A percentile compares a stretch with the other conserved stretches of the same genome.
phyloP scores from a whole-genome alignment of 768 basidiomycete species.

The Suillus placidus region DNA sequence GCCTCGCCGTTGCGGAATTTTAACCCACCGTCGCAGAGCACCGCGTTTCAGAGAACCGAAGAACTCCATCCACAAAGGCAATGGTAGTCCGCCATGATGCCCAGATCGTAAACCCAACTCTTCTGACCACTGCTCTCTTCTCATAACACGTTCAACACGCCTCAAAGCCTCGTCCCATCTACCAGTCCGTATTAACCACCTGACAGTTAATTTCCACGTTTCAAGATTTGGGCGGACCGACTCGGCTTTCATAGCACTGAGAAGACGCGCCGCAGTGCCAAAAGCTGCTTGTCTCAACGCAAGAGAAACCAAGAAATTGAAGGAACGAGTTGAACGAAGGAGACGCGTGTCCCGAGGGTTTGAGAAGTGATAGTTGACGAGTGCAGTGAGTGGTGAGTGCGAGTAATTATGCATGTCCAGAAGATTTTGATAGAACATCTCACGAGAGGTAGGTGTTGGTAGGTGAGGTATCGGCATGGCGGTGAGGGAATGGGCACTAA shows the following conservation, averaged over 20 bases:
- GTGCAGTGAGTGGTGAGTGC: constrained; percentile 17
- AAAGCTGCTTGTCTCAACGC: constrained; percentile 55
- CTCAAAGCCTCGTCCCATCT: constrained; percentile 63
- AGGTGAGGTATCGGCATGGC: constrained; percentile 13
- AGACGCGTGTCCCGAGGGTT: constrained; percentile 20
- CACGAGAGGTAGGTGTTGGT: constrained; percentile 34
- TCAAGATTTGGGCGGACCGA: constrained; percentile 48
- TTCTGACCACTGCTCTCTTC: constrained; percentile 13
- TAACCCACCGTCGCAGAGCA: constrained; percentile 28
- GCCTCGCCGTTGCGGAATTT: not conserved
- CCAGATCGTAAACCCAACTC: constrained; percentile 10
- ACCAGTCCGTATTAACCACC: constrained; percentile 58
- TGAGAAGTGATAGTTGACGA: constrained; percentile 30
- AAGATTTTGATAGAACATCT: constrained; percentile 38
- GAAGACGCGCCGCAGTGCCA: constrained; percentile 47
- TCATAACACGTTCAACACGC: constrained; percentile 33
- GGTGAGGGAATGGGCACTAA: constrained; percentile 11
- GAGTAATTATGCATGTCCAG: constrained; percentile 26
- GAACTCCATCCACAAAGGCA: constrained; percentile 65
- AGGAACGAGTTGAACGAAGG: constrained; percentile 43
- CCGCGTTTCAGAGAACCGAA: constrained; percentile 47
- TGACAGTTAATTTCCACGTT: constrained; percentile 58
- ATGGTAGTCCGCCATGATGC: constrained; percentile 34
- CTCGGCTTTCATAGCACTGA: constrained; percentile 49
- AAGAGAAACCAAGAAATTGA: constrained; percentile 47